These are phyloP conservation scores for Staphylotrichum longicolle DNA, from an alignment of 495 filamentous ascomycete species.

Conservation along the genomic window DNA sequence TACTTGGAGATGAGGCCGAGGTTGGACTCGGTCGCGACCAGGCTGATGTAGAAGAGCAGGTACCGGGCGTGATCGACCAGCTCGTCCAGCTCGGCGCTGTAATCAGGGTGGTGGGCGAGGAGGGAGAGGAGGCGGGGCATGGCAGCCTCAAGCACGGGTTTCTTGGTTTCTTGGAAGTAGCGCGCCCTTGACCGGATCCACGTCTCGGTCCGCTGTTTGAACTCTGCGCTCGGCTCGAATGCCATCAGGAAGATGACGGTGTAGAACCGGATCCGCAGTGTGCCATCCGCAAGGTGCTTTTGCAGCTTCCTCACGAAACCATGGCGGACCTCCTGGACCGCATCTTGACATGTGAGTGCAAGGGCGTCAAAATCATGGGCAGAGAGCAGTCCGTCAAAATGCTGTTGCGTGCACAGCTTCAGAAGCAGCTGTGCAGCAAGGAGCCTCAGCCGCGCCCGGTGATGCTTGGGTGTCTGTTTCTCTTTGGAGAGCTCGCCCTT, in stretches of 20 bases:
- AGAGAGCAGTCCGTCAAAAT: constrained; percentile 73
- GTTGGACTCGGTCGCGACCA: constrained; percentile 81
- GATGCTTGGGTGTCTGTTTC: constrained; percentile 66
- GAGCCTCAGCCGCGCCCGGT: constrained; percentile 75
- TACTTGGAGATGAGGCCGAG: constrained; percentile 87
- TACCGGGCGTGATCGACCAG: constrained; percentile 79
- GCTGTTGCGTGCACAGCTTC: constrained; percentile 72
- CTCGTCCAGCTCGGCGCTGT: constrained; percentile 63
- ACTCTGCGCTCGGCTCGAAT: constrained; percentile 70
- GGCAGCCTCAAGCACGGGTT: constrained; percentile 74
- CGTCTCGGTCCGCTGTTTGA: constrained; percentile 71
- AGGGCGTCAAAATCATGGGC: constrained; percentile 75
- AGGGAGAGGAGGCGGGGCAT: constrained; percentile 83
- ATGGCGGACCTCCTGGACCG: constrained; percentile 65
- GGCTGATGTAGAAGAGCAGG: constrained; percentile 81
- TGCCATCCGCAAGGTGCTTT: constrained; percentile 71
- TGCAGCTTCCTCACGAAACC: constrained; percentile 80
- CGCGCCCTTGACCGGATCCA: constrained; percentile 82
- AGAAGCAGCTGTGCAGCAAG: constrained; percentile 77
- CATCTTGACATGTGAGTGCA: constrained; percentile 75
- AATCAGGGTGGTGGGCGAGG: constrained; percentile 94
- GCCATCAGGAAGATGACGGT: constrained; percentile 84
- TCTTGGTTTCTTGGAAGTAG: constrained; percentile 50
- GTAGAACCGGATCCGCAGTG: constrained; percentile 76
- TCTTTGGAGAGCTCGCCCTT: constrained; percentile 77